Base-by-base conservation (phyloP, 345 rosid species). In the Lagerstroemia speciosa region DNA sequence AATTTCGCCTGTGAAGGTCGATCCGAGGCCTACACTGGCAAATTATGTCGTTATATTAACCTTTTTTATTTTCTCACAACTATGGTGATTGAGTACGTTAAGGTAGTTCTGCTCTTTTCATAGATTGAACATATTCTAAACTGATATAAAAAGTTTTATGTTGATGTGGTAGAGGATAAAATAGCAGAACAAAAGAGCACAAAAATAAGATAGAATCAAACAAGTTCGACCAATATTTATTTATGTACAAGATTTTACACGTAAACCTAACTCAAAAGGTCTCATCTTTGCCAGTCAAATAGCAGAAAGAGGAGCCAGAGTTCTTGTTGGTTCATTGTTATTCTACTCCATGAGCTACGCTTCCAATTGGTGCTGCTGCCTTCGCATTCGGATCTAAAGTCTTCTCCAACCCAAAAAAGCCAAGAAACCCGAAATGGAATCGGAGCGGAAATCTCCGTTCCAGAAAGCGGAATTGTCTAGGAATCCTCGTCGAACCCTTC, bases 401-500 rank as follows among this genome's bases (percentile, higher is more conserved):
- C 55, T 48, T 48, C 55, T 48, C 24, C 55, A 0, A 3, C n/a
- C 55, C 3, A 12, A 48, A 48, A 48, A 48, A 9, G 3, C 62
- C 30, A 24, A 31, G 27, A 14, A 8, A 58, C 63, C 60, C 30
- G 29, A 53, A 48, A 48, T 4, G 53, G 53, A 48, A 48, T 3
- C 5, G 53, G 14, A 14, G 15, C 46, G 16, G 14, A 41, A 14
- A 8, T 5, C 14, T 9, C 38, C 7, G 8, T 36, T 36, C 38
- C 16, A 41, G 46, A 41, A 41, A 41, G 14, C 46, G 14, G 46
- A 41, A 14, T 3, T 19, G 19, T 58, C 63, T 58, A 58, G 14
- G 63, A 27, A 16, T 58, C 63, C 63, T 78, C 82, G 5, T 63
- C 76, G 11, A 26, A 27, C 62, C 68, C 79, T 67, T 78, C 75